Conservation (phyloP, 2,329 filamentous ascomycete genomes). For the Microdochium paspali region DNA sequence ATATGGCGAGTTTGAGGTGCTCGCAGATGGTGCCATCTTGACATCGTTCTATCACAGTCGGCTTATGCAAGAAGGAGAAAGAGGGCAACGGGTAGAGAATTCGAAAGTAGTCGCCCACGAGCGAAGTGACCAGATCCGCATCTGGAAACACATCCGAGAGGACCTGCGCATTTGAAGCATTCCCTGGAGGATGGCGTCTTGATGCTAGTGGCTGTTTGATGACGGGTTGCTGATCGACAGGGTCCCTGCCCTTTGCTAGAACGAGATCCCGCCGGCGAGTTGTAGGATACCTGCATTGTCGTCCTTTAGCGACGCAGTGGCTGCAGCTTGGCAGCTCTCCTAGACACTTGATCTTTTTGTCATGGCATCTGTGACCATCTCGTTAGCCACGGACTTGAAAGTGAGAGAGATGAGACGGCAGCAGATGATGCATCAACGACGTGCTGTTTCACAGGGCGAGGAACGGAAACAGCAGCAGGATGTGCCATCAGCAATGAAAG, state of each 20-base stretch:
- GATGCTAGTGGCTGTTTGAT: not conserved
- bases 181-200: not conserved
- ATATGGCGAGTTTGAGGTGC: constrained; percentile 20
- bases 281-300: constrained; percentile 16
- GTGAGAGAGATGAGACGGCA: too few relatives aligned
- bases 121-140: constrained; percentile 6
- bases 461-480: not conserved
- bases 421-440: too few relatives aligned
- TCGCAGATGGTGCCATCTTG: constrained; percentile 18
- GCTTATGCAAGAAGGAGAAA: constrained; percentile 23
- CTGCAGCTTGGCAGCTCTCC: constrained; percentile 19
- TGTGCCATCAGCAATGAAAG: not conserved
- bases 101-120: constrained; percentile 19
- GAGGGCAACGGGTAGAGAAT: constrained; percentile 21
- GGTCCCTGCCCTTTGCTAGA: too few relatives aligned
- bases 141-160: constrained; percentile 6
- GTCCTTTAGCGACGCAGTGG: constrained; percentile 14
- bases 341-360: constrained; percentile 19
- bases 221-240: not conserved
- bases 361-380: constrained; percentile 8
- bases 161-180: not conserved
- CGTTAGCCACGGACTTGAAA: not conserved
- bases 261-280: too few relatives aligned
- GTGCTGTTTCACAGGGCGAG: too few relatives aligned
- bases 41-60: constrained; percentile 20